Base-by-base conservation (phyloP, 2,329 filamentous ascomycete genomes). In the Microdochium trichocladiopsis region DNA sequence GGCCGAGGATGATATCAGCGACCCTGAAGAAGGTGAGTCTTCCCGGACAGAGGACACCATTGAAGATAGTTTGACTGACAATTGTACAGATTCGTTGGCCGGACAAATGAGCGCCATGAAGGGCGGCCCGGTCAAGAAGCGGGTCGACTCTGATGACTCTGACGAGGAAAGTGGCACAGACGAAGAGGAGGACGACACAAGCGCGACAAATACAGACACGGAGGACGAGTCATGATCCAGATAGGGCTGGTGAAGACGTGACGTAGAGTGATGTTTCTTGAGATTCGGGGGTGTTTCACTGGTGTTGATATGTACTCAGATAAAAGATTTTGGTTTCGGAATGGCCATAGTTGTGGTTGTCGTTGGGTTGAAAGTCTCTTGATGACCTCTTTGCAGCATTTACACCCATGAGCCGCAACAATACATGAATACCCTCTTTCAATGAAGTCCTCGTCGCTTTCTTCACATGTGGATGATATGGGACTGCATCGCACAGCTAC, bases 1-100 rank as follows among this genome's bases (percentile, higher is more conserved):
- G 50, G 88, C 85, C 48, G 91, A 96, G 60, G 94, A 96, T 62
- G 94, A 99, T 54, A 99, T 99, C 59, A 95, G 90, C 66, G 94
- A 99, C 69, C 94, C 95, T 33, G 94, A 97, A 57, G 94, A 99
- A 77, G 94, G 94, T 96, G 79, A 76, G 86, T 31, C 33, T 9
- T 24, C 9, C 10, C 48, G 48, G n/a, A 14, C 28, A 14, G 28
- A 8, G 14, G 14, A 14, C 5, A 23, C 41, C 16, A 11, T 45
- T 8, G 3, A 22, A 8, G 41, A 21, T 45, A 45, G 41, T 21
- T 31, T 49, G 49, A 53, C 63, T 70, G 58, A 70, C 53, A 51
- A 55, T 52, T 54, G 58, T 61, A 53, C 58, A 95, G 90, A 95
- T 71, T 91, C 90, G 2, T 78, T 96, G 59, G 92, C 91, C 49